Percentiles rank a stretch among this genome's conserved stretches.
Evolutionary conservation across 306 rosid genomes (phyloP).

Genomic region (Boehmeria nivea): DNA sequence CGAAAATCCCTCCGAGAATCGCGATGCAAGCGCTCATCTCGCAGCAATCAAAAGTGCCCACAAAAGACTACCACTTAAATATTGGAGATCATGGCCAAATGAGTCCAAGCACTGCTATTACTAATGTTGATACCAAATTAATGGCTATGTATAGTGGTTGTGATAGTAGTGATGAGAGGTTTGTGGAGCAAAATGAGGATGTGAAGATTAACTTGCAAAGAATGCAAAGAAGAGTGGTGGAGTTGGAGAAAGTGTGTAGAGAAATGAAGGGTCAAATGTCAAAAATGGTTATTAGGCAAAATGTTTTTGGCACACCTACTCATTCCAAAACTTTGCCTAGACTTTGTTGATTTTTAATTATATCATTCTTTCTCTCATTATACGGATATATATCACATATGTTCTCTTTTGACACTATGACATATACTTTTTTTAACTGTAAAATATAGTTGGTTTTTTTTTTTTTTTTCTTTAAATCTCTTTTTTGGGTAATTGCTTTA

Average conservation of each 20-base stretch:
- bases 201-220: slow-evolving; percentile 30
- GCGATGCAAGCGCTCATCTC: slow-evolving; percentile 63
- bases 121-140: slow-evolving; percentile 14
- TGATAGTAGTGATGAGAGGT: too few relatives aligned
- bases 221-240: slow-evolving; percentile 60
- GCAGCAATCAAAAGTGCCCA: slow-evolving; percentile 33
- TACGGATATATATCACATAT: too few relatives aligned
- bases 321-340: slow-evolving; percentile 35
- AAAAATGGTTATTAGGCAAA: slow-evolving; percentile 34
- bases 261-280: slow-evolving; percentile 60
- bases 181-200: slow-evolving; percentile 29
- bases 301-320: too few relatives aligned
- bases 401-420: too few relatives aligned
- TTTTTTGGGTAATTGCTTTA: too few relatives aligned
- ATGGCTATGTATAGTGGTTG: slow-evolving; percentile 13
- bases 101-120: slow-evolving; percentile 5
- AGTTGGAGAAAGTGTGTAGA: slow-evolving; percentile 55
- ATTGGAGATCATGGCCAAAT: too few relatives aligned
- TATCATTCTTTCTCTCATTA: too few relatives aligned
- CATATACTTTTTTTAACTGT: too few relatives aligned
- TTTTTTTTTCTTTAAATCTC: too few relatives aligned
- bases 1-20: slow-evolving; percentile 62
- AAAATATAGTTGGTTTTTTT: too few relatives aligned
- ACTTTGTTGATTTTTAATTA: slow-evolving; percentile 41
- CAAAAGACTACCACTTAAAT: neutral